Percentiles rank a stretch among this genome's conserved stretches.
Conservation (phyloP, 768 basidiomycete species). For the Leccinum sublutescens region DNA sequence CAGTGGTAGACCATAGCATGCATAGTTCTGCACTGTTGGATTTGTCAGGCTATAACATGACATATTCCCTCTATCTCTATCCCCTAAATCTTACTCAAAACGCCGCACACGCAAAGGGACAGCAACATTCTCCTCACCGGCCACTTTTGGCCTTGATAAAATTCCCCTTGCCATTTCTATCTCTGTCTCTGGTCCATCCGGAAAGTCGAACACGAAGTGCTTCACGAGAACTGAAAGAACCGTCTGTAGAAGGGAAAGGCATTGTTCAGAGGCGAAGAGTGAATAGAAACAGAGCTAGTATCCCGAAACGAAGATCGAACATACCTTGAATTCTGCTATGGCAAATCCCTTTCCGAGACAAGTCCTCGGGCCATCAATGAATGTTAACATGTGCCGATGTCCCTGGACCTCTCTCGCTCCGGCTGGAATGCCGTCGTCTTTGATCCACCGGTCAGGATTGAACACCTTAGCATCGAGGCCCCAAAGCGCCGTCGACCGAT, state of each 20-base stretch:
- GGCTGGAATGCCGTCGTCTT: conserved; percentile 26
- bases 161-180: conserved; percentile 16
- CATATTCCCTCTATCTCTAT: background rate
- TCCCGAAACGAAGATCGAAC: background rate
- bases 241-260: conserved; percentile 26
- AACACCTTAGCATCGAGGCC: conserved; percentile 58
- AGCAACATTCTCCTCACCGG: conserved; percentile 22
- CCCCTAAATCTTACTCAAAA: conserved; percentile 5
- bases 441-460: conserved; percentile 64
- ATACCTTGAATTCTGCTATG: conserved; percentile 28
- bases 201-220: conserved; percentile 23
- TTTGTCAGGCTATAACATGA: no score
- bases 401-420: conserved; percentile 46
- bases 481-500: conserved; percentile 57
- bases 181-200: conserved; percentile 16
- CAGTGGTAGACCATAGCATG: no score
- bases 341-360: conserved; percentile 26
- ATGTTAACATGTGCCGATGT: conserved; percentile 49
- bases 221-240: conserved; percentile 44
- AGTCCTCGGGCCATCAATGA: conserved; percentile 49
- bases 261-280: background rate
- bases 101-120: conserved; percentile 7
- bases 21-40: no score
- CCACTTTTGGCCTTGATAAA: conserved; percentile 20
- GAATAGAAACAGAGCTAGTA: background rate